Evolutionary conservation across 2,329 filamentous ascomycete genomes (phyloP).

Genomic region (Colletotrichum sp.): DNA sequence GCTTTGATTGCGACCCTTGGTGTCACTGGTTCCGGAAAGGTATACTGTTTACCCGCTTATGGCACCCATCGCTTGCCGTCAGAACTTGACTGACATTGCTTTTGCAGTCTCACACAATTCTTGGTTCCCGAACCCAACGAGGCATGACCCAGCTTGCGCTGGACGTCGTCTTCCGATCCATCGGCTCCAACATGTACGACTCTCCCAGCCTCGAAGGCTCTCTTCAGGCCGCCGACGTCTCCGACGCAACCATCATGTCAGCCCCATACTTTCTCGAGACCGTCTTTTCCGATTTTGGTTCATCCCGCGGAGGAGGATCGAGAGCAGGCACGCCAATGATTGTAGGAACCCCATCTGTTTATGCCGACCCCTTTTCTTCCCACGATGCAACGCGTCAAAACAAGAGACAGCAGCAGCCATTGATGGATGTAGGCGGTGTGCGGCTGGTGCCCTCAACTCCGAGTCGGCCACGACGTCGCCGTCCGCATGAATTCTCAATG

Average conservation of each 20-base stretch:
- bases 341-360: slow-evolving; percentile 52
- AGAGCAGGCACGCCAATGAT: slow-evolving; percentile 73
- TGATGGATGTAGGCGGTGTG: slow-evolving; percentile 48
- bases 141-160: slow-evolving; percentile 91
- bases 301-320: slow-evolving; percentile 64
- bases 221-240: slow-evolving; percentile 76
- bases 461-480: not conserved
- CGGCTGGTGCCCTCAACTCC: slow-evolving; percentile 41
- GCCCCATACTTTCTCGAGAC: slow-evolving; percentile 81
- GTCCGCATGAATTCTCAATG: not conserved
- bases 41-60: slow-evolving; percentile 37
- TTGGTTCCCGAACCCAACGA: slow-evolving; percentile 85
- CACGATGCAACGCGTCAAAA: not conserved
- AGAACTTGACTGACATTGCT: not conserved
- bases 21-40: slow-evolving; percentile 96
- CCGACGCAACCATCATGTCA: slow-evolving; percentile 78
- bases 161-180: slow-evolving; percentile 85
- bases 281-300: slow-evolving; percentile 71
- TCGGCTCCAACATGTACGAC: slow-evolving; percentile 74
- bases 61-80: not conserved
- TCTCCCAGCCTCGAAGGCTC: slow-evolving; percentile 69
- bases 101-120: slow-evolving; percentile 87
- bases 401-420: slow-evolving; percentile 24
- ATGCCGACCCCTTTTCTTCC: slow-evolving; percentile 22
- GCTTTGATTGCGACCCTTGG: slow-evolving; percentile 90